Percentiles rank a stretch among this genome's conserved stretches.
These are phyloP conservation scores for Arachnomyces sp. DNA, from an alignment of 2,329 filamentous ascomycete genomes.

Conservation along the genomic window DNA sequence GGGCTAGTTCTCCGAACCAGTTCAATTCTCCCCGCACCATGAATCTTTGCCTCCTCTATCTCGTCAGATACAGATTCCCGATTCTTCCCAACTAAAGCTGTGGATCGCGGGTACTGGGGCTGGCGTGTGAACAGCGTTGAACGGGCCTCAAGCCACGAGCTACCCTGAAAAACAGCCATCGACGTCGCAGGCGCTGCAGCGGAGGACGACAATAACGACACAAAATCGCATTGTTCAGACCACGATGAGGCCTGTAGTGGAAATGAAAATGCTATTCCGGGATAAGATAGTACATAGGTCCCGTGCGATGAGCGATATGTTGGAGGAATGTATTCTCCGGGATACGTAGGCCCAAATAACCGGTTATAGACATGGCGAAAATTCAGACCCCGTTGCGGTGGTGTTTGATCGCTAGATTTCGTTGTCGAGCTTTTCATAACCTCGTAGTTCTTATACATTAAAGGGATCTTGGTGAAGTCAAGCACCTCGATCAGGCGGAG, in stretches of 20 bases:
- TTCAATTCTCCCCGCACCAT: constrained; percentile 72
- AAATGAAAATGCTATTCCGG: constrained; percentile 89
- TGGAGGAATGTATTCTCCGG: constrained; percentile 79
- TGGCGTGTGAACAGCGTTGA: constrained; percentile 66
- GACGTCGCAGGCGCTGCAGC: constrained; percentile 69
- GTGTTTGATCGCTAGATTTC: constrained; percentile 26
- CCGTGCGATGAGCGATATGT: constrained; percentile 51
- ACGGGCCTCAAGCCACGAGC: constrained; percentile 82
- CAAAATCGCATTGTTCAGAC: constrained; percentile 68
- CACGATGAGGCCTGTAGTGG: constrained; percentile 67
- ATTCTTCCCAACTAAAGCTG: constrained; percentile 60
- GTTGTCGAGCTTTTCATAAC: constrained; percentile 52
- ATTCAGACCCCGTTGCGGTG: constrained; percentile 53
- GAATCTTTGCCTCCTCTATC: constrained; percentile 69
- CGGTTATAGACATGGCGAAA: constrained; percentile 89
- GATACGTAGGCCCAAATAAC: constrained; percentile 87
- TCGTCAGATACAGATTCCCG: constrained; percentile 83
- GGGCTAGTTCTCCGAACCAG: constrained; percentile 63
- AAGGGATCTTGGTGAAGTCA: constrained; percentile 77
- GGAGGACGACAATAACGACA: constrained; percentile 73
- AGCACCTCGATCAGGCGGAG: constrained; percentile 83
- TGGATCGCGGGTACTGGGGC: constrained; percentile 66
- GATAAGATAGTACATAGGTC: constrained; percentile 86
- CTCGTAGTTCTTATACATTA: constrained; percentile 75
- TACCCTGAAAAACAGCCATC: constrained; percentile 85